Conservation (phyloP, 345 rosid species). For the Moringa oleifera region DNA sequence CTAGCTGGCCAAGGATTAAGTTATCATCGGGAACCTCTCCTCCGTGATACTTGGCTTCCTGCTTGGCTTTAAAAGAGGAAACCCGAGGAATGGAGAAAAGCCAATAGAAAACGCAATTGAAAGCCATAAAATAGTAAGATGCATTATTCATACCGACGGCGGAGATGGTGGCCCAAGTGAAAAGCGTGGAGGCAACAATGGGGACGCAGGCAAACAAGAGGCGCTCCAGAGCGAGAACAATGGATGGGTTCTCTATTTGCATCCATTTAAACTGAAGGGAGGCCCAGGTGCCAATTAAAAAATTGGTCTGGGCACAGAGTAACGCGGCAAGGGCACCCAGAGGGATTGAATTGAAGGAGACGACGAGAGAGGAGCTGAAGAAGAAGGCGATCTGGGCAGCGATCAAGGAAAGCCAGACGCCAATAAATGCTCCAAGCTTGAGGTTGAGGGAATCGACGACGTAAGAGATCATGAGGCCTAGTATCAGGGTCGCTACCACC, state of each 20-base stretch:
- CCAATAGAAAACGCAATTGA: slow-evolving; percentile 93
- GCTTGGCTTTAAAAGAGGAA: slow-evolving; percentile 84
- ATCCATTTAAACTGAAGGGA: slow-evolving; percentile 99
- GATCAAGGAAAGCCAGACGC: slow-evolving; percentile 80
- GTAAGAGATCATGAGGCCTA: slow-evolving; percentile 89
- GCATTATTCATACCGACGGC: slow-evolving; percentile 90
- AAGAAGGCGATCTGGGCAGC: slow-evolving; percentile 93
- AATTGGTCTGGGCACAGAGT: slow-evolving; percentile 72
- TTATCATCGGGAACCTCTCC: slow-evolving; percentile 89
- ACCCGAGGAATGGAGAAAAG: slow-evolving; percentile 68
- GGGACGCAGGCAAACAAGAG: slow-evolving; percentile 87
- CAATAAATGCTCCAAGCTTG: slow-evolving; percentile 78
- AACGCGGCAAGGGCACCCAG: slow-evolving; percentile 65
- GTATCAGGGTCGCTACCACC: slow-evolving; percentile 63
- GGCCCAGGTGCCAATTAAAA: slow-evolving; percentile 83
- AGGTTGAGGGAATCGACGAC: slow-evolving; percentile 80
- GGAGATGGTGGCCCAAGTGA: slow-evolving; percentile 93
- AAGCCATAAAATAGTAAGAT: slow-evolving; percentile 70
- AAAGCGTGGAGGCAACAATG: slow-evolving; percentile 64
- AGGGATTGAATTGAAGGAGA: slow-evolving; percentile 54
- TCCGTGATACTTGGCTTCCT: slow-evolving; percentile 82
- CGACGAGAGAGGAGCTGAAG: slow-evolving; percentile 61
- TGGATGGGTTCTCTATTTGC: slow-evolving; percentile 80
- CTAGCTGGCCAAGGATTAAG: slow-evolving; percentile 68
- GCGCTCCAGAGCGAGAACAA: slow-evolving; percentile 85